Evolutionary conservation across 441 rosid genomes (phyloP), one percentile per base, ranked within the genome.

Genomic region (Erysimum pusillum): DNA sequence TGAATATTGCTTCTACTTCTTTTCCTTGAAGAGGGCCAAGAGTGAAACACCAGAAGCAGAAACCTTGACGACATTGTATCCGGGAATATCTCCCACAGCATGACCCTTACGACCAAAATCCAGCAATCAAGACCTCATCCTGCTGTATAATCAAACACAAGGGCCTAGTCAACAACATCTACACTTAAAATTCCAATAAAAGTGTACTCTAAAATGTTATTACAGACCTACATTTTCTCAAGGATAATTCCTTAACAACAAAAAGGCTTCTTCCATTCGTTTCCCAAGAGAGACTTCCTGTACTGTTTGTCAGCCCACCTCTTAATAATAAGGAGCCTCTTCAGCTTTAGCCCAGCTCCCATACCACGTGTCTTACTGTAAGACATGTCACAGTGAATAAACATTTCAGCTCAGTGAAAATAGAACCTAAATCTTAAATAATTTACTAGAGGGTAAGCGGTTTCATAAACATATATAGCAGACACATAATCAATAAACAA

Each of bases 41-140:
- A 88, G 89, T 6, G 91, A 88, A 28, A 88, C 91, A 35, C 91
- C 91, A 20, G 91, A 88, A 10, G 86, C 91, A 20, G 91, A 88
- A 10, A 88, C 91, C 83, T 88, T 88, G 69, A 88, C 91, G 0
- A 88, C 89, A 87, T 87, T 87, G 87, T 86, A 87, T 67, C 90
- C 87, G 6, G 91, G 91, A 85, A 85, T 22, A 22, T 22, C 25
- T 22, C 25, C 25, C 28, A 25, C 28, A 25, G 28, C 28, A 25
- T 84, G 91, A 25, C 89, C 90, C 78, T 85, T 85, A 52, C 88
- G 91, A 15, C 87, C 87, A 57, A 85, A 85, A 84, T 74, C 91
- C 88, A 45, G 87, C 91, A 76, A 83, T 81, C 89, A 78, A 76
- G 17, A 84, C 91, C 63, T 85, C 88, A 44, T 81, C 91, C 91